phyloP scores from a whole-genome alignment of 306 rosid genomes.

The Parietaria judaica region DNA sequence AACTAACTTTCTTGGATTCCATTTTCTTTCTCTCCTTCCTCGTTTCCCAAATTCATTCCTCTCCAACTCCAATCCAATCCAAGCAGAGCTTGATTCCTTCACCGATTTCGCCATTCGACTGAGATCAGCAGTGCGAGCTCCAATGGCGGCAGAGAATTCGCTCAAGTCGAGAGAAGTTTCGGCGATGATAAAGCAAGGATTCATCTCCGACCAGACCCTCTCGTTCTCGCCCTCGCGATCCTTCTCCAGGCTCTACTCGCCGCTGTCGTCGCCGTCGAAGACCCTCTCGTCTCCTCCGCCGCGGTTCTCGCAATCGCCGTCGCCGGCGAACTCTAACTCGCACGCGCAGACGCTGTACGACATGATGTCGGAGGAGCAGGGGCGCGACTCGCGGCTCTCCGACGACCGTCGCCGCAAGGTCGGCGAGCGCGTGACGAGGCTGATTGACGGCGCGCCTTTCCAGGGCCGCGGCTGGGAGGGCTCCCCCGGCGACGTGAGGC shows the following conservation, averaged over 20 bases:
- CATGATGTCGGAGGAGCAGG: conserved; percentile 60
- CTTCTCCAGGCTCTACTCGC: conserved; percentile 32
- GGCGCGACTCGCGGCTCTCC: conserved; percentile 33
- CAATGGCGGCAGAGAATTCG: conserved; percentile 52
- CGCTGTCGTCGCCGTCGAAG: conserved; percentile 30
- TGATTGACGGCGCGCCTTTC: conserved; percentile 47
- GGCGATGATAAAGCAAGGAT: conserved; percentile 73
- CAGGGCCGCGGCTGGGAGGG: conserved; percentile 28
- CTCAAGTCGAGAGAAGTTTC: conserved; percentile 67
- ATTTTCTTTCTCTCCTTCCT: neutral
- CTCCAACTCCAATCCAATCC: neutral
- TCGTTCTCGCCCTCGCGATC: conserved; percentile 62
- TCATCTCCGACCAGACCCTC: conserved; percentile 48
- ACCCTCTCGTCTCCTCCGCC: conserved; percentile 36
- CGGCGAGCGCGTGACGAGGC: conserved; percentile 42
- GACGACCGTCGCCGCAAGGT: conserved; percentile 39
- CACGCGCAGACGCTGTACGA: conserved; percentile 63
- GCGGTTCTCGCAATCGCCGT: conserved; percentile 1
- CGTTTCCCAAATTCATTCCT: neutral
- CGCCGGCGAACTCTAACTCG: conserved; percentile 18
- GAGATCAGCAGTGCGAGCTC: conserved; percentile 14
- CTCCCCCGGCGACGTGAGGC: conserved; percentile 42
- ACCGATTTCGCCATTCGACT: neutral
- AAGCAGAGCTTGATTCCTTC: neutral
- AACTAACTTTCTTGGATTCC: conserved; percentile 26